Evolutionary conservation across 768 basidiomycete genomes (phyloP).

Genomic region (Russula virescens): DNA sequence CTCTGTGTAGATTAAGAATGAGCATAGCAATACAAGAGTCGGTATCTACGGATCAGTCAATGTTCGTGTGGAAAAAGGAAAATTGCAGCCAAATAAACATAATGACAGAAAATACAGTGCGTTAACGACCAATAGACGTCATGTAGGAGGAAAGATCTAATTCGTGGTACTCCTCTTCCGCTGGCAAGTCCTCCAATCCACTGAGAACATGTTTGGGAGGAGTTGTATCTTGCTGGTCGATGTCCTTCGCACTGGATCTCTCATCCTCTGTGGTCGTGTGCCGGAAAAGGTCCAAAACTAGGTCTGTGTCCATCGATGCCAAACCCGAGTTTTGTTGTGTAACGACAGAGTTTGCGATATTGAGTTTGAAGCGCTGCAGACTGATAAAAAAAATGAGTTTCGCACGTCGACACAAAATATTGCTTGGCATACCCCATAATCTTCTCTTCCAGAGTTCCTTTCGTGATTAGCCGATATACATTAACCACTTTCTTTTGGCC

Average conservation of each 20-base stretch:
- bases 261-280: slow-evolving; percentile 76
- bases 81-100: slow-evolving; percentile 26
- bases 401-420: slow-evolving; percentile 8
- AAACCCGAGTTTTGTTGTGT: slow-evolving; percentile 96
- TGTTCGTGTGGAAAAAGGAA: slow-evolving; percentile 12
- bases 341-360: slow-evolving; percentile 94
- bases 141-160: slow-evolving; percentile 85
- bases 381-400: slow-evolving; percentile 39
- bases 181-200: slow-evolving; percentile 86
- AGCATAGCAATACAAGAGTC: slow-evolving; percentile 19
- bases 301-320: slow-evolving; percentile 94
- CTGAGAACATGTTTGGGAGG: slow-evolving; percentile 81
- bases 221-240: slow-evolving; percentile 42
- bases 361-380: slow-evolving; percentile 96
- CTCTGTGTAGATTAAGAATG: slow-evolving; percentile 22
- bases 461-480: slow-evolving; percentile 94
- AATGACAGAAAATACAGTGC: slow-evolving; percentile 26
- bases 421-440: slow-evolving; percentile 85
- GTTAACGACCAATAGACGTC: slow-evolving; percentile 63
- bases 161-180: slow-evolving; percentile 89
- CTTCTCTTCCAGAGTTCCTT: slow-evolving; percentile 96
- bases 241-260: slow-evolving; percentile 48
- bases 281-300: slow-evolving; percentile 89
- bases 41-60: slow-evolving; percentile 16
- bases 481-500: slow-evolving; percentile 99